Percentiles rank a stretch among this genome's conserved stretches.
These are phyloP conservation scores for Moesziomyces parantarcticus DNA, from an alignment of 1,284 basidiomycete species.

Conservation along the genomic window DNA sequence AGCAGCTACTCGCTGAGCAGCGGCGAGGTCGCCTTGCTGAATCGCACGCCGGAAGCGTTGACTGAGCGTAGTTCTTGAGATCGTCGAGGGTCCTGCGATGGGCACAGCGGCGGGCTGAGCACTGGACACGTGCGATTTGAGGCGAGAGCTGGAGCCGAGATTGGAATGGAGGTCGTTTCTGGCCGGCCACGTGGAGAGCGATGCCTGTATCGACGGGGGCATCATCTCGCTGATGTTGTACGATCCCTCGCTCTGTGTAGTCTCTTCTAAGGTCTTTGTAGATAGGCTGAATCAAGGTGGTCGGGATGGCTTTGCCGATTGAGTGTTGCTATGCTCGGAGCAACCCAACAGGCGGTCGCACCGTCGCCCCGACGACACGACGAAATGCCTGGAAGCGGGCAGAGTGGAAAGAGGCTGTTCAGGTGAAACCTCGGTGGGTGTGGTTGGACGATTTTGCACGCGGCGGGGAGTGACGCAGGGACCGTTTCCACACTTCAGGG, in stretches of 20 bases:
- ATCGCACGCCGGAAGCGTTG: slow-evolving; percentile 55
- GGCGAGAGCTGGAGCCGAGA: neutral
- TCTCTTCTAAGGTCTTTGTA: neutral
- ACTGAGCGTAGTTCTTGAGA: slow-evolving; percentile 35
- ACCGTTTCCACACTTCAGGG: too few species aligned
- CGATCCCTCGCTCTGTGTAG: neutral
- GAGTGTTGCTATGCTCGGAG: too few species aligned
- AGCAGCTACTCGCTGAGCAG: slow-evolving; percentile 40
- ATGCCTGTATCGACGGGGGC: neutral
- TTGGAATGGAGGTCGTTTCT: neutral
- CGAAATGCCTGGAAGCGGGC: too few species aligned
- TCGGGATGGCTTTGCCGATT: too few species aligned
- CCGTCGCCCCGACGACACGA: too few species aligned
- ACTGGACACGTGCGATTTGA: neutral
- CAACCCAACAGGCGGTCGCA: too few species aligned
- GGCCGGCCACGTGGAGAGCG: neutral
- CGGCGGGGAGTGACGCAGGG: too few species aligned
- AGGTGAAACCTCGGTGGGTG: too few species aligned
- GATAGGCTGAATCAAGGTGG: neutral
- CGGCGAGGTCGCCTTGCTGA: slow-evolving; percentile 43
- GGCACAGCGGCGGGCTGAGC: neutral
- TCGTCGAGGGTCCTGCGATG: slow-evolving; percentile 6
- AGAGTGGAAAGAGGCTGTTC: too few species aligned
- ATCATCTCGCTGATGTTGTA: neutral
- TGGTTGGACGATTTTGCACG: too few species aligned